Evolutionary conservation across 768 basidiomycete genomes (phyloP).

Genomic region (Xanthoconium stramineum): DNA sequence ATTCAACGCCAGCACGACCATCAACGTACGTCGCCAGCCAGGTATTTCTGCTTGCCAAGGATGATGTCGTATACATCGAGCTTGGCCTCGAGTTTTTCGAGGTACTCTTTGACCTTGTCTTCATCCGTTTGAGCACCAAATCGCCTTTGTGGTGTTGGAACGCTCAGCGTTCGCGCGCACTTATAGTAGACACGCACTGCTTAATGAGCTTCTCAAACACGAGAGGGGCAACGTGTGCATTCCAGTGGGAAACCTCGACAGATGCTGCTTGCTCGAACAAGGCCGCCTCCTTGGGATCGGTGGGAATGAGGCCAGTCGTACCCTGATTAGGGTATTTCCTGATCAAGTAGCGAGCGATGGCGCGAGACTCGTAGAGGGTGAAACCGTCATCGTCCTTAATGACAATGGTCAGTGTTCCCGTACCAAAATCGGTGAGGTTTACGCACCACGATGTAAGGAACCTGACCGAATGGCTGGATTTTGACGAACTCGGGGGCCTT

Average conservation of each 20-base stretch:
- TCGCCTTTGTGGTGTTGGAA: slow-evolving; percentile 7
- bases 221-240: slow-evolving; percentile 37
- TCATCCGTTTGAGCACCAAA: slow-evolving; percentile 25
- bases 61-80: slow-evolving; percentile 54
- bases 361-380: slow-evolving; percentile 59
- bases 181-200: slow-evolving; percentile 31
- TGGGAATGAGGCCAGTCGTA: slow-evolving; percentile 45
- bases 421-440: background rate
- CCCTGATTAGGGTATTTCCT: slow-evolving; percentile 53
- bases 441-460: slow-evolving; percentile 43
- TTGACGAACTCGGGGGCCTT: slow-evolving; percentile 42
- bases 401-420: background rate
- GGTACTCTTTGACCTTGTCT: slow-evolving; percentile 11
- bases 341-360: slow-evolving; percentile 58
- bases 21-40: slow-evolving; percentile 51
- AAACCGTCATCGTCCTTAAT: slow-evolving; percentile 58
- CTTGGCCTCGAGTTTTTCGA: slow-evolving; percentile 27
- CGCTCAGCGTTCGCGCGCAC: background rate
- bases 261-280: slow-evolving; percentile 35
- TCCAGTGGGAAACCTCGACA: slow-evolving; percentile 53
- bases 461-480: slow-evolving; percentile 58
- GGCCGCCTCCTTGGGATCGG: slow-evolving; percentile 32
- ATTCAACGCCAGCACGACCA: background rate
- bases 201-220: slow-evolving; percentile 53
- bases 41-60: slow-evolving; percentile 50